These are phyloP conservation scores for Ophiognomonia clavigignenti-juglandacearum DNA, from an alignment of 2,329 filamentous ascomycete species.

Conservation along the genomic window DNA sequence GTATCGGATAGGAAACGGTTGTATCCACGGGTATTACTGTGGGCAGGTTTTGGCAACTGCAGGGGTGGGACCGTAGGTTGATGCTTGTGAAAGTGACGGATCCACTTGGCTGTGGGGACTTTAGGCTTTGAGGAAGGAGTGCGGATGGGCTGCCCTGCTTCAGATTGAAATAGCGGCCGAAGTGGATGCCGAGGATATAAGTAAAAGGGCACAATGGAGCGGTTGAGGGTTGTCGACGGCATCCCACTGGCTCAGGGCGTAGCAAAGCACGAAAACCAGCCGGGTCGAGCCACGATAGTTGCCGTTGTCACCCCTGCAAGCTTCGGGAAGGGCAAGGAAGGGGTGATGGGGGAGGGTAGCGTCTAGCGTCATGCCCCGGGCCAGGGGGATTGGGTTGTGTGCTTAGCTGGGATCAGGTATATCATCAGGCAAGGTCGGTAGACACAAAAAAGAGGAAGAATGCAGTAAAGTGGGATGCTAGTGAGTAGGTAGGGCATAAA, in stretches of 20 bases:
- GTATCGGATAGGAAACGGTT: slow-evolving; percentile 15
- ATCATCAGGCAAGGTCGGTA: no score
- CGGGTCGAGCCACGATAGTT: slow-evolving; percentile 9
- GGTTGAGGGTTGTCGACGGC: slow-evolving; percentile 23
- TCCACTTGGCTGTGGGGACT: slow-evolving; percentile 21
- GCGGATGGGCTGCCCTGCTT: slow-evolving; percentile 19
- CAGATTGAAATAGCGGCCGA: slow-evolving; percentile 25
- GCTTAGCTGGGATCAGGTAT: no score
- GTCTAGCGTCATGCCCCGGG: no score
- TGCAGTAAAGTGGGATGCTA: no score
- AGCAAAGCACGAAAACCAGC: slow-evolving; percentile 15
- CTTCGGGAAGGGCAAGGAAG: slow-evolving; percentile 8
- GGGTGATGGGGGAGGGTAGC: no score
- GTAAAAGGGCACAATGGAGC: slow-evolving; percentile 25
- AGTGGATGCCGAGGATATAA: slow-evolving; percentile 30
- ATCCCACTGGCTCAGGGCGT: slow-evolving; percentile 17
- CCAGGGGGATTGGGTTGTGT: no score
- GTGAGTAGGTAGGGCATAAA: no score
- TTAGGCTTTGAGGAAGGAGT: neutral
- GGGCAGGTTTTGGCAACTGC: slow-evolving; percentile 14
- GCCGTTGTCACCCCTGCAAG: slow-evolving; percentile 15
- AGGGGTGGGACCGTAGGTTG: slow-evolving; percentile 25
- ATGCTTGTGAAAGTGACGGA: slow-evolving; percentile 26
- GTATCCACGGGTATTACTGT: slow-evolving; percentile 20
- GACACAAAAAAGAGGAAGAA: no score